Conservation (phyloP, 192 early-diverging fungal species). For the Backusella sp. region DNA sequence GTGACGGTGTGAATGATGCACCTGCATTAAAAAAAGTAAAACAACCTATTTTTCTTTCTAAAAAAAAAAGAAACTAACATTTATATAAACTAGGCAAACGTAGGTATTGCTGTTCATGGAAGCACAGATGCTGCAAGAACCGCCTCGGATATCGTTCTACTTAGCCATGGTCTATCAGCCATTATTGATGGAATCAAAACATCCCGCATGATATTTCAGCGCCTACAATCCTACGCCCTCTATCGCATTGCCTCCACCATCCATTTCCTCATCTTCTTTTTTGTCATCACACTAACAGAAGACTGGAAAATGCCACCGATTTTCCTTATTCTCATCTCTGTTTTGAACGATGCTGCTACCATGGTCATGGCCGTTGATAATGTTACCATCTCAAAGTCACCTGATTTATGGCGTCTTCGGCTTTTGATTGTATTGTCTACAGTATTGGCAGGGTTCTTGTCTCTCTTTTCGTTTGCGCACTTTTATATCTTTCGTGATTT, state of each 20-base stretch:
- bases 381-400: slow-evolving; percentile 57
- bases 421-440: slow-evolving; percentile 66
- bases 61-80: slow-evolving; percentile 30
- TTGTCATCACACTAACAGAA: slow-evolving; percentile 62
- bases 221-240: slow-evolving; percentile 66
- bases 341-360: slow-evolving; percentile 70
- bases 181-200: slow-evolving; percentile 75
- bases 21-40: slow-evolving; percentile 72
- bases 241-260: slow-evolving; percentile 78
- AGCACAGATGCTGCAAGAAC: slow-evolving; percentile 79
- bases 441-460: slow-evolving; percentile 56
- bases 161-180: slow-evolving; percentile 64
- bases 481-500: slow-evolving; percentile 58
- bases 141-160: slow-evolving; percentile 73
- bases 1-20: slow-evolving; percentile 84
- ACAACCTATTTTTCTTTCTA: slow-evolving; percentile 65
- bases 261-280: slow-evolving; percentile 79
- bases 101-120: slow-evolving; percentile 77
- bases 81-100: slow-evolving; percentile 46
- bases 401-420: slow-evolving; percentile 74
- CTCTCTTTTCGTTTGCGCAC: slow-evolving; percentile 64
- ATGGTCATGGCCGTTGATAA: slow-evolving; percentile 78
- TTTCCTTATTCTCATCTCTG: slow-evolving; percentile 66
- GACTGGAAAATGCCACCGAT: slow-evolving; percentile 65
- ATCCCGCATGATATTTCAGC: slow-evolving; percentile 71